These are phyloP conservation scores for Mycogone perniciosa DNA, from an alignment of 2,329 filamentous ascomycete genomes.

Conservation along the genomic window DNA sequence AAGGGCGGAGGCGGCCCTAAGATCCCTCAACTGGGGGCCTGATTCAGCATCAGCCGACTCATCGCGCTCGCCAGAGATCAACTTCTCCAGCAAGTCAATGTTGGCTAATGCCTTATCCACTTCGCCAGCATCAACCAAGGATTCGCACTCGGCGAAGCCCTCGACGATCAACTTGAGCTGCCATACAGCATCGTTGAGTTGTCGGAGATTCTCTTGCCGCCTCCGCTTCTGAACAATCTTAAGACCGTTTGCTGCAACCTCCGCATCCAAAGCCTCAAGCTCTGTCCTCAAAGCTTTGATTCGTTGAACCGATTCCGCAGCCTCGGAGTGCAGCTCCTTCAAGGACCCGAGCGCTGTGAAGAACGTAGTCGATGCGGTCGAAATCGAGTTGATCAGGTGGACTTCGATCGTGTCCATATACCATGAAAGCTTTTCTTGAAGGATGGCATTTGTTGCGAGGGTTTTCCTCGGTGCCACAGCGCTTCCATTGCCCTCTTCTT, in stretches of 20 bases:
- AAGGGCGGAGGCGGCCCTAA: slow-evolving; percentile 71
- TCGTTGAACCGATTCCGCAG: slow-evolving; percentile 79
- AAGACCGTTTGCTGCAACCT: slow-evolving; percentile 79
- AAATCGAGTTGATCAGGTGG: slow-evolving; percentile 93
- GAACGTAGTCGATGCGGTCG: slow-evolving; percentile 89
- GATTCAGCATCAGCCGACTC: slow-evolving; percentile 23
- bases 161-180: slow-evolving; percentile 77
- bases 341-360: slow-evolving; percentile 90
- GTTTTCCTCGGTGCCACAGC: slow-evolving; percentile 65
- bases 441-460: slow-evolving; percentile 88
- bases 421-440: slow-evolving; percentile 98
- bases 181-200: slow-evolving; percentile 73
- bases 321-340: slow-evolving; percentile 84
- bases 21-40: slow-evolving; percentile 50
- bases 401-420: slow-evolving; percentile 99
- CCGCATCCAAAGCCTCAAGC: slow-evolving; percentile 71
- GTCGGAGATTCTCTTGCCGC: slow-evolving; percentile 75
- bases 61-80: slow-evolving; percentile 68
- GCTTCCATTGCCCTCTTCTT: slow-evolving; percentile 50
- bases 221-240: slow-evolving; percentile 79
- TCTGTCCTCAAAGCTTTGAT: slow-evolving; percentile 79
- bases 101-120: slow-evolving; percentile 72
- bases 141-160: slow-evolving; percentile 69
- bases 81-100: slow-evolving; percentile 69
- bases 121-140: slow-evolving; percentile 74